Evolutionary conservation across 805 yeast species (phyloP), one percentile per base, ranked within the genome.

Genomic region (Ogataea pilisensis): DNA sequence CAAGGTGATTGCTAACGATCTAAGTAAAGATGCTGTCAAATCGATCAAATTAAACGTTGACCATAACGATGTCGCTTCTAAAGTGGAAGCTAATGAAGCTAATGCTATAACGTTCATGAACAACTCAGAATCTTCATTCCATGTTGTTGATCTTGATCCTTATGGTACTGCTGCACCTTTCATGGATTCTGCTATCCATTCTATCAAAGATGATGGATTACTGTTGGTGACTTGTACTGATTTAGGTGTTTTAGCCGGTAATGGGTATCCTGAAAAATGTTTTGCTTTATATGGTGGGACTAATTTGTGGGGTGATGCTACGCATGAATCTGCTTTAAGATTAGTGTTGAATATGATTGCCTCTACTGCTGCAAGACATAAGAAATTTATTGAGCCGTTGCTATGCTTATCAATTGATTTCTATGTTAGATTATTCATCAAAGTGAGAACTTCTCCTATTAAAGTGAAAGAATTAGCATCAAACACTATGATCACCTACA

Each of bases 151-250:
- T 64, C 72, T 93, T 38, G 99, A 93, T 63, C 99, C 99, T 0
- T 93, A 93, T 58, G 99, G 99, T 24, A 84, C 97, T 0, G 99
- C 96, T 0, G 78, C 96, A 0, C 99, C 99, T 7, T 93, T 93
- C 59, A 72, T 93, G 22, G 99, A 93, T 60, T 79, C 93, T 25
- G 97, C 98, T 0, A 69, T 93, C 25, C 95, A 88, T 55, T 69
- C 82, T 25, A 75, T 90, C n/a, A 76, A 75, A 36, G 89, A 90
- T 50, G 90, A 82, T 41, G 99, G 98, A 1, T 55, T 93, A 32
- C 64, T 93, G 49, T 67, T 93, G 37, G 91, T 93, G 3, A 93
- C 99, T 0, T 93, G 99, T 61, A 93, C 99, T 0, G 99, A 93
- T 65, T 73, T 95, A 13, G 95, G 95, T 0, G 96, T 93, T 1